Base-by-base conservation (phyloP, 495 filamentous ascomycete genomes). In the Talaromyces nanjingensis region DNA sequence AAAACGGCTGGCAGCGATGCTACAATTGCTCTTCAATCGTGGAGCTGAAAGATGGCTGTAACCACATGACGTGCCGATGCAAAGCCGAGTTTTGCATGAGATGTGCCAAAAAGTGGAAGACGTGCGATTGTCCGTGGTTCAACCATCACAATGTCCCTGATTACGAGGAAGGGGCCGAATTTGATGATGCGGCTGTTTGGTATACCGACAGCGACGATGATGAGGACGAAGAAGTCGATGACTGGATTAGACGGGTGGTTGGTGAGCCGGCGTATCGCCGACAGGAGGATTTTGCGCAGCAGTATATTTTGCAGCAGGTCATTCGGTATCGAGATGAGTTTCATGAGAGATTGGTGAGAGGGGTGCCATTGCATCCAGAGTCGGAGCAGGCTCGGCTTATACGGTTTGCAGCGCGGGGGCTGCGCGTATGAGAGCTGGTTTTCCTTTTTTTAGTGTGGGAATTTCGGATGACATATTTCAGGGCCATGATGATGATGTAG, bases 31-130 rank as follows among this genome's bases (percentile, higher is more conserved):
- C 81, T 62, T 81, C 85, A 18, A 83, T 88, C 73, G 88, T 93
- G n/a, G 89, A 94, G 71, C 74, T 91, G 57, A 87, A 88, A 67
- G 86, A 91, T 69, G 90, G 91, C 57, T 91, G 89, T 71, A 91
- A 91, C 73, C 91, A 92, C 69, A 92, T 93, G 86, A 91, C 86
- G 54, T 94, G 88, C 73, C 89, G 85, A 60, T 93, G 91, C 70
- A 86, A 83, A 58, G 90, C 89, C 24, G 84, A 92, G 67, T 93
- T 92, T 72, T 96, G 91, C 75, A 90, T 91, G 83, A 79, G 88
- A 37, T 96, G 91, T 68, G 91, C 88, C 12, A 68, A 74, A 25
- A 86, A 86, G 65, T 93, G 91, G 91, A 93, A 92, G 74, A 86
- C 83, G 0, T 96, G 91, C 67, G 84, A 89, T 62, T 94, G 91